These are phyloP conservation scores for Stephania cephalantha DNA, from an alignment of 164 flowering plant genomes.

Conservation along the genomic window DNA sequence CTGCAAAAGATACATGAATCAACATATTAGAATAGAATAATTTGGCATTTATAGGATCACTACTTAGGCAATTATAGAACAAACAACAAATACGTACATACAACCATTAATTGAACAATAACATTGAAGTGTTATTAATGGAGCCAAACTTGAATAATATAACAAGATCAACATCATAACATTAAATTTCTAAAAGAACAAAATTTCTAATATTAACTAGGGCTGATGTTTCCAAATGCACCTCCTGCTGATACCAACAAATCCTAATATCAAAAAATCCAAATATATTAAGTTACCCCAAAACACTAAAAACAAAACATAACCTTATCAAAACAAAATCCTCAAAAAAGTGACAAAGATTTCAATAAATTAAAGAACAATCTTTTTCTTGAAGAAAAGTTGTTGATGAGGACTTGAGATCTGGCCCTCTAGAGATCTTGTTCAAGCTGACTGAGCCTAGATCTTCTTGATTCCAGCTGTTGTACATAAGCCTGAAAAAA, in stretches of 20 bases:
- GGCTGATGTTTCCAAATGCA: slow-evolving; percentile 51
- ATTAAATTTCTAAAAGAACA: background rate
- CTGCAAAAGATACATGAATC: too few relatives aligned
- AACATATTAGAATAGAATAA: too few relatives aligned
- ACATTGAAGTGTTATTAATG: background rate
- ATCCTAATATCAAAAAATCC: slow-evolving; percentile 33
- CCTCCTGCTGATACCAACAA: slow-evolving; percentile 58
- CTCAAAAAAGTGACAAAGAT: too few relatives aligned
- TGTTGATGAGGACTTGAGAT: slow-evolving; percentile 52
- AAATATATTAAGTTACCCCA: background rate
- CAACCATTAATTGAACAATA: background rate
- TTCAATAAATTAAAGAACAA: background rate
- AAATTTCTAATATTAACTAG: slow-evolving; percentile 38
- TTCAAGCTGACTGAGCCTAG: slow-evolving; percentile 81
- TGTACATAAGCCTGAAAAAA: slow-evolving; percentile 81
- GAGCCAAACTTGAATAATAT: background rate
- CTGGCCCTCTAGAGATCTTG: slow-evolving; percentile 92
- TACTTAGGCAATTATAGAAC: too few relatives aligned
- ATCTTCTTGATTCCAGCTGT: slow-evolving; percentile 87
- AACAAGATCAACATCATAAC: too few relatives aligned
- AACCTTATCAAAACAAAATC: background rate
- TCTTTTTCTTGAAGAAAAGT: background rate
- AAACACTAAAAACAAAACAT: background rate
- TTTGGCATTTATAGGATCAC: too few relatives aligned
- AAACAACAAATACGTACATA: too few relatives aligned